A percentile compares a stretch with the other conserved stretches of the same genome.
phyloP scores from a whole-genome alignment of 2,329 filamentous ascomycete genomes.

The Thelonectria olida region DNA sequence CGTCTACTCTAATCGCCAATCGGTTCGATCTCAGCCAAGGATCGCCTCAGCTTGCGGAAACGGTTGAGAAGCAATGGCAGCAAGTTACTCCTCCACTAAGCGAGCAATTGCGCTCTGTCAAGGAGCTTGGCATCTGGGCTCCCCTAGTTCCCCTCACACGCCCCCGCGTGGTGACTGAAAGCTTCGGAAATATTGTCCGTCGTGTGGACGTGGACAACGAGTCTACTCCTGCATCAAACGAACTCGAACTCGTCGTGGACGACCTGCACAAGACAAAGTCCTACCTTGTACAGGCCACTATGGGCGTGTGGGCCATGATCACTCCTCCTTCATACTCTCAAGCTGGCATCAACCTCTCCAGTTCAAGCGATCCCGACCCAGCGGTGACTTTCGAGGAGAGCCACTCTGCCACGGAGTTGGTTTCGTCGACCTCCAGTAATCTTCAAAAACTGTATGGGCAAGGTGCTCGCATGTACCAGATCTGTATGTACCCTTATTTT shows the following conservation, averaged over 20 bases:
- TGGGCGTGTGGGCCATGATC: slow-evolving; percentile 79
- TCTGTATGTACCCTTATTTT: slow-evolving; percentile 38
- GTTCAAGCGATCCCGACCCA: slow-evolving; percentile 28
- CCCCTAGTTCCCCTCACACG: slow-evolving; percentile 71
- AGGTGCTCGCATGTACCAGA: slow-evolving; percentile 57
- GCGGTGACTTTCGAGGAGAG: slow-evolving; percentile 32
- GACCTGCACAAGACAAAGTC: slow-evolving; percentile 58
- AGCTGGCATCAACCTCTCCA: slow-evolving; percentile 7
- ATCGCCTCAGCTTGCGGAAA: slow-evolving; percentile 35
- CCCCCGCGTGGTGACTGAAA: slow-evolving; percentile 68
- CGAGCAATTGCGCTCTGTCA: slow-evolving; percentile 29
- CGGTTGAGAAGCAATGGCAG: slow-evolving; percentile 52
- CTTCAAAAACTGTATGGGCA: slow-evolving; percentile 49
- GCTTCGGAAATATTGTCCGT: slow-evolving; percentile 82
- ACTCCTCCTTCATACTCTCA: slow-evolving; percentile 53
- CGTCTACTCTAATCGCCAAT: slow-evolving; percentile 64
- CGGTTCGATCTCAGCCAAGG: slow-evolving; percentile 40
- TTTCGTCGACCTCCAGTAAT: slow-evolving; percentile 37
- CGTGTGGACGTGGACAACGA: slow-evolving; percentile 62
- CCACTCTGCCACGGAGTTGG: slow-evolving; percentile 31
- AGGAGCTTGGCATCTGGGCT: slow-evolving; percentile 44
- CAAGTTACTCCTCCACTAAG: slow-evolving; percentile 41
- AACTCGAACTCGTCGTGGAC: slow-evolving; percentile 74
- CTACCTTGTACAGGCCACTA: slow-evolving; percentile 51
- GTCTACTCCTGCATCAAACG: slow-evolving; percentile 71